Evolutionary conservation across 805 yeast species (phyloP), one percentile per base, ranked within the genome.

Genomic region (Priceomyces carsonii): DNA sequence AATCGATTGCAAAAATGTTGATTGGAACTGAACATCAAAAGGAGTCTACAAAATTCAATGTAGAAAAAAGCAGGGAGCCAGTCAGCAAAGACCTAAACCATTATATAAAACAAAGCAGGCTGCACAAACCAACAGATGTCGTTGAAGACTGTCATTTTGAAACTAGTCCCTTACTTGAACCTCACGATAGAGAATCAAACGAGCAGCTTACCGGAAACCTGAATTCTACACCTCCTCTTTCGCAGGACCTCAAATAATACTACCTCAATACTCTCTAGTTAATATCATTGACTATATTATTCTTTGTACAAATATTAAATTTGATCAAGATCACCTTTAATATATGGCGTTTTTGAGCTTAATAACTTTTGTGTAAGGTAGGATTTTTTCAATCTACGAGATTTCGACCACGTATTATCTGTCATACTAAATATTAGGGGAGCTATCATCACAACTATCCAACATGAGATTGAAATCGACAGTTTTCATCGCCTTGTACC

Each of bases 401-500:
- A 29, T 18, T 29, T 29, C 32, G 32, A 29, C 32, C 32, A 29
- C 32, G 32, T 29, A 29, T n/a, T n/a, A n/a, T n/a, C n/a, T n/a
- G n/a, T n/a, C n/a, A n/a, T n/a, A 29, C 32, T n/a, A n/a, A 29
- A 18, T 17, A 5, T 8, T 12, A 18, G 18, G n/a, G 20, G 15
- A 7, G 14, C 6, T 5, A 29, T 10, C 3, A n/a, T 19, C 13
- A 10, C 7, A 18, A 18, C 18, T 18, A 13, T n/a, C 16, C 15
- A 6, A 19, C n/a, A 18, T 18, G 26, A 35, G 10, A 15, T 29
- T 35, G 38, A 29, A 29, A 26, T 26, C 20, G 20, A 12, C 23
- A 25, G n/a, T 29, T 15, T 13, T 35, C 18, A 44, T 44, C 15
- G 23, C 42, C 16, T 45, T 53, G 26, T 36, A 48, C 36, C 54